A percentile compares a stretch with the other conserved stretches of the same genome.
Conservation (phyloP, 441 rosid species). For the Macaranga tanarius region DNA sequence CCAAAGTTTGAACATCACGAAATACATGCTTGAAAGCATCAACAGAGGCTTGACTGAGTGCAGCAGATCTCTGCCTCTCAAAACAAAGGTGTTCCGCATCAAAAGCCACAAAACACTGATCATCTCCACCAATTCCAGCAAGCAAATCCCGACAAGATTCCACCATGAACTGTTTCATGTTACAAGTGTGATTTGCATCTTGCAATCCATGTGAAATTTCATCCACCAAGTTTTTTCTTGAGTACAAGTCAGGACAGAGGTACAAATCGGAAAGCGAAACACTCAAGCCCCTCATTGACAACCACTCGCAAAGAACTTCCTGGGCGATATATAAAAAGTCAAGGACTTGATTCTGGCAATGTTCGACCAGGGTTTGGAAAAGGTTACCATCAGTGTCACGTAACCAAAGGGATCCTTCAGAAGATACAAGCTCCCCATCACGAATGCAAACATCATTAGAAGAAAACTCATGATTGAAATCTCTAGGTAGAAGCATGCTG, state of each 20-base stretch:
- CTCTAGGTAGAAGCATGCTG: slow-evolving; percentile 76
- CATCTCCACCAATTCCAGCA: slow-evolving; percentile 44
- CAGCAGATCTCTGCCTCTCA: slow-evolving; percentile 81
- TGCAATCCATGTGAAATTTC: slow-evolving; percentile 67
- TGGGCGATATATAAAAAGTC: slow-evolving; percentile 67
- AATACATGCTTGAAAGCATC: slow-evolving; percentile 77
- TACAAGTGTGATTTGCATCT: slow-evolving; percentile 66
- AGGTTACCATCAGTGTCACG: slow-evolving; percentile 72
- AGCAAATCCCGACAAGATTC: slow-evolving; percentile 60
- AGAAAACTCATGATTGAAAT: slow-evolving; percentile 55
- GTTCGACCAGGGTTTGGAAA: slow-evolving; percentile 63
- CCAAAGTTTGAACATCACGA: slow-evolving; percentile 76
- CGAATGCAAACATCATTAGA: slow-evolving; percentile 46
- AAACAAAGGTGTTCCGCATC: slow-evolving; percentile 48
- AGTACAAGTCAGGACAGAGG: slow-evolving; percentile 50
- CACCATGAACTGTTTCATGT: slow-evolving; percentile 72
- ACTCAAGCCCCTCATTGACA: slow-evolving; percentile 79
- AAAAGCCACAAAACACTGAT: slow-evolving; percentile 33
- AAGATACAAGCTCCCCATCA: slow-evolving; percentile 70
- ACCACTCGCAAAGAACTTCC: slow-evolving; percentile 88
- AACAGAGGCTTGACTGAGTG: slow-evolving; percentile 68
- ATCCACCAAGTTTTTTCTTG: slow-evolving; percentile 60
- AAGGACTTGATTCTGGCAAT: slow-evolving; percentile 47
- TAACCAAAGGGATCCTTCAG: slow-evolving; percentile 77
- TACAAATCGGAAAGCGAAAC: slow-evolving; percentile 79